Base-by-base conservation (phyloP, 2,329 filamentous ascomycete genomes). In the Microascus cirrosus region DNA sequence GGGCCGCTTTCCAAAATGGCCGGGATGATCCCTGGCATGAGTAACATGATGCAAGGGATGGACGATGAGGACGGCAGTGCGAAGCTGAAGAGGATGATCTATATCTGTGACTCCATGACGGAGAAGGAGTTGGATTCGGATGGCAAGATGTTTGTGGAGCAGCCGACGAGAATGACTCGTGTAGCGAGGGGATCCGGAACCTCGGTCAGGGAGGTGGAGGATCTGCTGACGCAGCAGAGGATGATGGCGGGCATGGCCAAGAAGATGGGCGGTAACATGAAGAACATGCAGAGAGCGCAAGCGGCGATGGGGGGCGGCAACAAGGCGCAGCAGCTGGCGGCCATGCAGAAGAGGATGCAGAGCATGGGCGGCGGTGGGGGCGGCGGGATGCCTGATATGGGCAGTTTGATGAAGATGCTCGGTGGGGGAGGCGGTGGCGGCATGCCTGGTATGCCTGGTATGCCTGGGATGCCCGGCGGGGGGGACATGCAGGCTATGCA, bases 181-280 rank as follows among this genome's bases (percentile, higher is more conserved):
- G 86, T 99, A 54, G 94, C 94, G 0, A 83, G 86, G 56, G 94
- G 94, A 0, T 94, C 89, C 5, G 94, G 94, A 35, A 97, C 94
- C 0, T 89, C 83, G 45, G 94, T 99, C 2, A 83, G 81, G 25
- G 94, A 99, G 71, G 91, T 99, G 18, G 94, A 99, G 72, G 94
- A 99, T 67, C 78, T 99, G 7, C 81, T 99, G n/a, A 96, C 92
- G 0, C 94, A 99, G 73, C 93, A 97, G 71, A 86, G 90, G 65
- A 96, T 97, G 89, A 99, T 99, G 94, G 89, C 90, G 0, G 90
- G 90, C 59, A 96, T 99, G 91, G 94, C 94, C 54, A 99, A 97
- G 85, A 95, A 95, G 77, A 95, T 99, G 84, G 93, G 94, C 59
- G 92, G 92, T 45, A 92, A 90, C 70, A 95, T 96, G 87, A 94